Evolutionary conservation across 1,139 yeast species (phyloP), one percentile per base, ranked within the genome.

Genomic region (Suhomyces panamericanus): DNA sequence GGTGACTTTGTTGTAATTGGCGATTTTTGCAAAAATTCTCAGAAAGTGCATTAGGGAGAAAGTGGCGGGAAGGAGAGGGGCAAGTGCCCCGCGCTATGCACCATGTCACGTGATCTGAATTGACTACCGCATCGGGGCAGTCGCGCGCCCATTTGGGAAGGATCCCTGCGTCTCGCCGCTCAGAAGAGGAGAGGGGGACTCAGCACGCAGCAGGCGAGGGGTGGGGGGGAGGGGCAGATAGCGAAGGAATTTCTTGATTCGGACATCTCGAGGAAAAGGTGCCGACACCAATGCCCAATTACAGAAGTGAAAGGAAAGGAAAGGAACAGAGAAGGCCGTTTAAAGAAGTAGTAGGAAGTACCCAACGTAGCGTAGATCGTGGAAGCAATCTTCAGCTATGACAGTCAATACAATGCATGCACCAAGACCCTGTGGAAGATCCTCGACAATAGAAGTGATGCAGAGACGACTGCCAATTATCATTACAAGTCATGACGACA

Each of bases 91-190:
- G 16, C 29, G n/a, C n/a, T 4, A 26, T 26, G 29, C 8, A n/a
- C 9, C 3, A 6, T 4, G 8, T 26, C 29, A 26, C 29, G 29
- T 26, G 29, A 26, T 10, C n/a, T 2, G n/a, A 11, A 3, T 5
- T 3, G 8, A 11, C 29, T 26, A 6, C 29, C 29, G 29, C 24
- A 20, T 20, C 24, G 29, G n/a, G 29, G 29, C 29, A 3, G 3
- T 28, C 27, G 14, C 8, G n/a, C 9, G 14, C 35, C 12, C 4
- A 5, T 15, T 15, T 10, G 35, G 35, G 14, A 32, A n/a, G 13
- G 24, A 24, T 34, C 29, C 29, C 36, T 34, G 36, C 17, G 36
- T 34, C 36, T 12, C 22, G 36, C 36, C 28, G 36, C 36, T n/a
- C 8, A 2, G 13, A 9, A 13, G 32, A 30, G 16, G 16, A 11